Evolutionary conservation across 78 protist species (phyloP).

Genomic region (Protostelium mycophagum): DNA sequence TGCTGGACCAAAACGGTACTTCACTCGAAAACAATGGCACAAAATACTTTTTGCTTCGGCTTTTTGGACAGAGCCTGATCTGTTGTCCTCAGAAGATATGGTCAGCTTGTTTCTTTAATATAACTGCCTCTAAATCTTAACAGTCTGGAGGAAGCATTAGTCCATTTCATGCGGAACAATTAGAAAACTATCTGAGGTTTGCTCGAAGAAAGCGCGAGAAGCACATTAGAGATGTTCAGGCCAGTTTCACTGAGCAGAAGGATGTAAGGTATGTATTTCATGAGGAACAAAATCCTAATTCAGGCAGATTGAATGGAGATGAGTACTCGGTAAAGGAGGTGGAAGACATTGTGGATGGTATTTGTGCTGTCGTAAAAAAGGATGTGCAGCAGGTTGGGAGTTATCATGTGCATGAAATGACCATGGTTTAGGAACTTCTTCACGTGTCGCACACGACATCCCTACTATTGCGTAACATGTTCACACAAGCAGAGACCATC

Average conservation of each 20-base stretch:
- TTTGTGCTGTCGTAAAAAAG: background rate
- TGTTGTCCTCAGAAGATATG: too few relatives aligned
- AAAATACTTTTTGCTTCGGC: too few relatives aligned
- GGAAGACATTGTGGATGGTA: background rate
- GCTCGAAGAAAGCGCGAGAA: background rate
- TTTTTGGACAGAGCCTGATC: too few relatives aligned
- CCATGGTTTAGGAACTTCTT: background rate
- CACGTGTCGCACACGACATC: background rate
- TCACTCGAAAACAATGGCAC: too few relatives aligned
- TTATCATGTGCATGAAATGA: background rate
- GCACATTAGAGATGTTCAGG: background rate
- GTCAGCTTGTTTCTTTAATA: too few relatives aligned
- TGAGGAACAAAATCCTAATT: background rate
- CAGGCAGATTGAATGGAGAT: background rate
- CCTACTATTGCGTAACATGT: background rate
- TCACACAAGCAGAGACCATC: background rate
- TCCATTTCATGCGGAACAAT: background rate
- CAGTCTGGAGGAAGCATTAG: background rate
- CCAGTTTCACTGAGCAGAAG: background rate
- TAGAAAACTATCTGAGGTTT: background rate
- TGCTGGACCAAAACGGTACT: too few relatives aligned
- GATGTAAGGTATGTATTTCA: background rate
- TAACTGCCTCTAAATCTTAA: too few relatives aligned
- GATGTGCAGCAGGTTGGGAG: background rate
- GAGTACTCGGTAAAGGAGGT: background rate